These are phyloP conservation scores for Jaltomata sinuosa DNA, from an alignment of 257 asterid species.

Conservation along the genomic window DNA sequence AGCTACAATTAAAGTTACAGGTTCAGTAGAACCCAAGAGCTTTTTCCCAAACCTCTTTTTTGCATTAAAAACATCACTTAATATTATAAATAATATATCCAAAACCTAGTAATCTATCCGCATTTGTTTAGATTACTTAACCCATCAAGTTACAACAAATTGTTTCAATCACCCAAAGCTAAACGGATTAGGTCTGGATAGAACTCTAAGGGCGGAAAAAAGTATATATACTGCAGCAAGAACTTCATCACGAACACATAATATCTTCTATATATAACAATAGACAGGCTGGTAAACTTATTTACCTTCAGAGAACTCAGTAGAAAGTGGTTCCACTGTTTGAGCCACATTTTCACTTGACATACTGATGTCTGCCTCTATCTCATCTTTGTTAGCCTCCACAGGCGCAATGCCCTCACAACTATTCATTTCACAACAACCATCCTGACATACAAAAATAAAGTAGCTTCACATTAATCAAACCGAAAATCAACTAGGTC, in stretches of 20 bases:
- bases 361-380: background rate
- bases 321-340: slow-evolving; percentile 17
- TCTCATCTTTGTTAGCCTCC: slow-evolving; percentile 1
- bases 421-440: slow-evolving; percentile 1
- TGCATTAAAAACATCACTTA: no score
- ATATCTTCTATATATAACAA: background rate
- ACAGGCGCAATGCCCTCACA: background rate
- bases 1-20: no score
- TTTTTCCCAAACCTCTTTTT: background rate
- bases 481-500: background rate
- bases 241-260: background rate
- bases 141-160: background rate
- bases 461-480: background rate
- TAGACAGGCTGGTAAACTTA: background rate
- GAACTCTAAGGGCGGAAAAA: background rate
- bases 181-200: background rate
- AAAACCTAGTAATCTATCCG: no score
- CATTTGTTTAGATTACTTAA: background rate
- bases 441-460: slow-evolving; percentile 6
- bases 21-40: background rate
- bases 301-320: slow-evolving; percentile 36
- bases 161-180: background rate
- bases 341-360: slow-evolving; percentile 14
- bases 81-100: no score
- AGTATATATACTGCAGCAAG: background rate